Percentiles rank a stretch among this genome's conserved stretches.
Evolutionary conservation across 352 stramenopile genomes (phyloP).

Genomic region (Globisporangium cederbergense): DNA sequence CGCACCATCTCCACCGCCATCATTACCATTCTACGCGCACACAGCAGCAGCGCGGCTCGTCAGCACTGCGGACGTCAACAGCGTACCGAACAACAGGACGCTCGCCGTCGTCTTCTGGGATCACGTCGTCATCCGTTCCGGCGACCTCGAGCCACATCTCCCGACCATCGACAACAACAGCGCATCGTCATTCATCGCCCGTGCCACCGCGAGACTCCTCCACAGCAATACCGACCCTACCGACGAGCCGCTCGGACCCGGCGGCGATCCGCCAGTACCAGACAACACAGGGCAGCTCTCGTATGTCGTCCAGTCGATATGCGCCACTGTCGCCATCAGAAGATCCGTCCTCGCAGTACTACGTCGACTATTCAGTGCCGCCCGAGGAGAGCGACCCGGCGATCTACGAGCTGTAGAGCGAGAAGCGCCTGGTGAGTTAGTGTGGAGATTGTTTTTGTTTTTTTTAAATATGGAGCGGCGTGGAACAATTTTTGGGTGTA

Average conservation of each 20-base stretch:
- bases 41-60: not conserved
- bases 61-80: not conserved
- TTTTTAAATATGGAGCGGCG: not conserved
- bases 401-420: conserved; percentile 18
- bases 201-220: conserved; percentile 8
- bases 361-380: not conserved
- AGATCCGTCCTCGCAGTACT: conserved; percentile 7
- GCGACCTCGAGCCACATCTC: conserved; percentile 13
- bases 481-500: not conserved
- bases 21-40: not conserved
- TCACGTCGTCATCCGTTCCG: conserved; percentile 12
- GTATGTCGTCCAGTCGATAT: not conserved
- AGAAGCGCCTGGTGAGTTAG: not conserved
- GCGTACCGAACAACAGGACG: not conserved
- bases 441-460: no score
- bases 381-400: conserved; percentile 3
- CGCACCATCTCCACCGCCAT: not conserved
- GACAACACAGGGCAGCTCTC: not conserved
- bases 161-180: conserved; percentile 3
- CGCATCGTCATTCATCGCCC: conserved; percentile 16
- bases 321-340: not conserved
- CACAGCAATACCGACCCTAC: conserved; percentile 1
- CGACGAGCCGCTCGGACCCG: conserved; percentile 16
- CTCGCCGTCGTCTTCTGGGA: not conserved
- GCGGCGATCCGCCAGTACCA: conserved; percentile 14